Evolutionary conservation across 148 eudicot species (phyloP).

Genomic region (Vaccinium vitisidaea): DNA sequence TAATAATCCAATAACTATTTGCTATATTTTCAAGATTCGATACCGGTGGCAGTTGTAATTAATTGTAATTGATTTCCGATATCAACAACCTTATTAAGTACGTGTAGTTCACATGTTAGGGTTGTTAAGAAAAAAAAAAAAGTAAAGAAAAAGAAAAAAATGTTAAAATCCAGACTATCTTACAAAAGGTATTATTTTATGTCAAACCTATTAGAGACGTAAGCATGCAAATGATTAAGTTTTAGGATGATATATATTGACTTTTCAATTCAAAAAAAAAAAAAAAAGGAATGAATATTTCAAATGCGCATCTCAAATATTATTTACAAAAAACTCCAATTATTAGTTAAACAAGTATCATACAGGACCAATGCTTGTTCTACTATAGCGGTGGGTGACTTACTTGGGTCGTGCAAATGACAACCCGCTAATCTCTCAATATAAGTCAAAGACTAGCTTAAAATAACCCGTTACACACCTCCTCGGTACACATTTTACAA

Average conservation of each 20-base stretch:
- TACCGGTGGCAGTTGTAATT: no score
- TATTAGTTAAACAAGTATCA: background rate
- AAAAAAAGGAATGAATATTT: background rate
- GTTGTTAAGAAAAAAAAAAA: no score
- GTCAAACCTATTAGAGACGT: background rate
- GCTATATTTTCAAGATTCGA: no score
- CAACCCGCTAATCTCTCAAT: background rate
- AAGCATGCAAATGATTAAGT: background rate
- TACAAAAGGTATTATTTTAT: background rate
- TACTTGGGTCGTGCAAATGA: background rate
- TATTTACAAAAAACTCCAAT: background rate
- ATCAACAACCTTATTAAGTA: no score
- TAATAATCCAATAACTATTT: no score
- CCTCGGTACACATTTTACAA: background rate
- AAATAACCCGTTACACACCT: background rate
- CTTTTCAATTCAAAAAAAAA: background rate
- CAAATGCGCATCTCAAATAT: background rate
- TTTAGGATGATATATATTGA: background rate
- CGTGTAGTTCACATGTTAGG: background rate
- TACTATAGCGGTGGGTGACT: background rate
- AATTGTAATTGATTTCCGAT: no score
- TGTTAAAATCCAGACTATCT: background rate
- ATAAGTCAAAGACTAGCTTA: background rate
- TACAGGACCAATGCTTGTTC: background rate
- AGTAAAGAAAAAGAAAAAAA: background rate